A percentile compares a stretch with the other conserved stretches of the same genome.
phyloP scores from a whole-genome alignment of 2,329 filamentous ascomycete species.

The Sporothrix phasma region DNA sequence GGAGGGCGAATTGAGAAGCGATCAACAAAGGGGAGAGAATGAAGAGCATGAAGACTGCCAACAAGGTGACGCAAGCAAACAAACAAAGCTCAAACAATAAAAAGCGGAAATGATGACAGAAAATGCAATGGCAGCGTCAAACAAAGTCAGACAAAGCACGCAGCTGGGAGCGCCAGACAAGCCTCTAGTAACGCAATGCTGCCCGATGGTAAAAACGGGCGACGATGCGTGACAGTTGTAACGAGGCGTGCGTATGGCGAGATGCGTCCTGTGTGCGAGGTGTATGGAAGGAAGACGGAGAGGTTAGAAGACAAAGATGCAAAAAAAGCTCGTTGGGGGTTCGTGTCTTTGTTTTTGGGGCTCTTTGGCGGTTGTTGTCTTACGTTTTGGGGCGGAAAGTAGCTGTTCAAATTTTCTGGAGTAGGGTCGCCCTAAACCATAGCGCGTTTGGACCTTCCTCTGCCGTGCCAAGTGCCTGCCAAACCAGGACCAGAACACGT shows the following conservation, averaged over 20 bases:
- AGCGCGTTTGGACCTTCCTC: background rate
- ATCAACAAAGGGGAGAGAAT: background rate
- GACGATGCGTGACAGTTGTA: background rate
- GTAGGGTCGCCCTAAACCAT: background rate
- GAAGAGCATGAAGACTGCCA: background rate
- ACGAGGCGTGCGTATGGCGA: background rate
- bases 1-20: background rate
- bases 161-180: background rate
- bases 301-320: background rate
- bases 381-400: background rate
- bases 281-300: background rate
- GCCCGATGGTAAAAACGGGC: background rate
- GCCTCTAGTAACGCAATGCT: background rate
- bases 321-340: background rate
- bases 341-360: constrained; percentile 1
- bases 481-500: background rate
- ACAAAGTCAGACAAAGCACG: background rate
- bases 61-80: background rate
- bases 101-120: background rate
- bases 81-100: background rate
- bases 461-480: background rate
- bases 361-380: constrained; percentile 4
- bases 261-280: background rate
- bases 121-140: background rate
- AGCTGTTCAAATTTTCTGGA: constrained; percentile 6